phyloP scores from a whole-genome alignment of 2,329 filamentous ascomycete genomes.

The Ophiognomonia clavigignenti-juglandacearum region DNA sequence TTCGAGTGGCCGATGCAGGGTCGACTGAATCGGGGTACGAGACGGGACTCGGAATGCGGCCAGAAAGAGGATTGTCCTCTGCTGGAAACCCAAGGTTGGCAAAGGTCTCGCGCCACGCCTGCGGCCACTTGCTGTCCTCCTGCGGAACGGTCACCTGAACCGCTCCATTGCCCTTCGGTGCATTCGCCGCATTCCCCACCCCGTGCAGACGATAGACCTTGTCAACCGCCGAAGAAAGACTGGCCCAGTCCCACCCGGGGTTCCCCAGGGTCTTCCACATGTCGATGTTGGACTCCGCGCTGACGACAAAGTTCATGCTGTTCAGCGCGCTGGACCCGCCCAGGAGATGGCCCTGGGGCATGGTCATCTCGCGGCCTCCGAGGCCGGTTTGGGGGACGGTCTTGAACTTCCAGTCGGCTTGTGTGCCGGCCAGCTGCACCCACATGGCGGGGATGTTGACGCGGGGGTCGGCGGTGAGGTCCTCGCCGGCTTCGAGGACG shows the following conservation, averaged over 20 bases:
- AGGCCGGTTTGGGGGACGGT: conserved; percentile 18
- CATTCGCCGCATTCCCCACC: not conserved
- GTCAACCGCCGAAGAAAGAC: not conserved
- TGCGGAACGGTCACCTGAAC: not conserved
- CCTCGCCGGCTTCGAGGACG: conserved; percentile 33
- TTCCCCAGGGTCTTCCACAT: conserved; percentile 16
- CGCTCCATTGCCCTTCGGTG: not conserved
- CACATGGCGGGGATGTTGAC: conserved; percentile 30
- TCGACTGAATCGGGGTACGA: not conserved
- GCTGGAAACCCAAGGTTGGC: not conserved
- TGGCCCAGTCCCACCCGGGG: conserved; percentile 14
- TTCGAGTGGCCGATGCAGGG: not conserved
- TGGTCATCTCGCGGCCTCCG: conserved; percentile 25
- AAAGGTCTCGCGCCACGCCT: not conserved
- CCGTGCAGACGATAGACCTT: not conserved
- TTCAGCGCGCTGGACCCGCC: conserved; percentile 26
- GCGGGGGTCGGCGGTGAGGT: conserved; percentile 27
- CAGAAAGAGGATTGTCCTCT: not conserved
- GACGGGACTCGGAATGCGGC: not conserved
- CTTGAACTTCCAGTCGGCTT: conserved; percentile 35
- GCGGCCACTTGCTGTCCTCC: not conserved
- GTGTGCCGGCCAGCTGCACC: not conserved
- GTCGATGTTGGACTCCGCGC: conserved; percentile 11
- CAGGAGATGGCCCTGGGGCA: conserved; percentile 27
- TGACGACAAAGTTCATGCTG: not conserved